Percentiles rank a stretch among this genome's conserved stretches.
Conservation (phyloP, 2,329 filamentous ascomycete species). For the Sarocladium kiliense region DNA sequence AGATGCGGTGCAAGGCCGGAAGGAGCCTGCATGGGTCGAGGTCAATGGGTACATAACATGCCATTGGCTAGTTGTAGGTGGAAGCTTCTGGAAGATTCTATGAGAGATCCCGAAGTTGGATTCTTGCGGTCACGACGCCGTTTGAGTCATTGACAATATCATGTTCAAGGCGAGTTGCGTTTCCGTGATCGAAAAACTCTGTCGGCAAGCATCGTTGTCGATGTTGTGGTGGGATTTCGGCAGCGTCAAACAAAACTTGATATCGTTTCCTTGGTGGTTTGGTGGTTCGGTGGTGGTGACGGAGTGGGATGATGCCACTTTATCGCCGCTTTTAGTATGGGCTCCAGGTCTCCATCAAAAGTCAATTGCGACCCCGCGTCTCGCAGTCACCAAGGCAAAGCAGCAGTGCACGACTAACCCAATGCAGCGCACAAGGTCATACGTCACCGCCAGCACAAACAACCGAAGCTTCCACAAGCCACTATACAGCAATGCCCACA, state of each 20-base stretch:
- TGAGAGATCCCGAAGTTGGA: background rate
- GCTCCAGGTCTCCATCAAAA: background rate
- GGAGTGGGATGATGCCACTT: background rate
- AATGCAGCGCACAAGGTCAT: background rate
- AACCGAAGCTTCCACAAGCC: slow-evolving; percentile 11
- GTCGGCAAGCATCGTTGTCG: too few relatives aligned
- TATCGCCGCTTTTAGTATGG: background rate
- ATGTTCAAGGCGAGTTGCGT: too few relatives aligned
- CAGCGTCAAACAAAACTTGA: background rate
- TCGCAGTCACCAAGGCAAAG: background rate
- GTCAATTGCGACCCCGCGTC: background rate
- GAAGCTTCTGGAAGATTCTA: slow-evolving; percentile 9
- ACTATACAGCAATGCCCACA: background rate
- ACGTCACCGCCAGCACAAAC: slow-evolving; percentile 1
- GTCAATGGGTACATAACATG: background rate
- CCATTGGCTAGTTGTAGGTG: slow-evolving; percentile 2
- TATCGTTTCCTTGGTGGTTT: too few relatives aligned
- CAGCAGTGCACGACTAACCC: background rate
- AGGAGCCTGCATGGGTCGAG: background rate
- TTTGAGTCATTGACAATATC: background rate
- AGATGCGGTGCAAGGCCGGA: background rate
- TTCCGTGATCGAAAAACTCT: too few relatives aligned
- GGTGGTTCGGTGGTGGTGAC: background rate
- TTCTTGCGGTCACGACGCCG: background rate
- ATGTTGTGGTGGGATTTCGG: background rate